Percentiles rank a stretch among this genome's conserved stretches.
Conservation (phyloP, 768 basidiomycete species). For the Hericium alpestre region DNA sequence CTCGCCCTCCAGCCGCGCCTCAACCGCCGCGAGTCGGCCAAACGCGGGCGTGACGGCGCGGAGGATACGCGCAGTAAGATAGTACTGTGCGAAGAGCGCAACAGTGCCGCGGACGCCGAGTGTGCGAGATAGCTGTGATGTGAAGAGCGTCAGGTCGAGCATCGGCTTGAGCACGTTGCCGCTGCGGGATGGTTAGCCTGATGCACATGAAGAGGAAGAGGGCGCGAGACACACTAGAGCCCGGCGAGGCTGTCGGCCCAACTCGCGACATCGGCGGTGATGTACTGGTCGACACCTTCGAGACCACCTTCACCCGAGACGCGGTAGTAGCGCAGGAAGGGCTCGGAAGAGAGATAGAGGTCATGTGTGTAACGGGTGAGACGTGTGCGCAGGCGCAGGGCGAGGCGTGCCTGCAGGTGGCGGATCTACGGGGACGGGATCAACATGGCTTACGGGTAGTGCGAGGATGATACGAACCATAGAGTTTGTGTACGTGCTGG, state of each 20-base stretch:
- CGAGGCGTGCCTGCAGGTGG: slow-evolving; percentile 78
- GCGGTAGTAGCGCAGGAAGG: slow-evolving; percentile 62
- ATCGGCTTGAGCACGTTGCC: slow-evolving; percentile 91
- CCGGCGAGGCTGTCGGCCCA: slow-evolving; percentile 82
- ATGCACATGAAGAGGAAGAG: neutral
- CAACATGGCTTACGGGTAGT: neutral
- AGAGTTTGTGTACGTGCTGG: slow-evolving; percentile 91
- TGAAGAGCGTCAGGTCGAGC: slow-evolving; percentile 85
- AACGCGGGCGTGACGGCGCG: slow-evolving; percentile 86
- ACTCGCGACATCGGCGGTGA: slow-evolving; percentile 87
- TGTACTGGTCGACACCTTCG: slow-evolving; percentile 82
- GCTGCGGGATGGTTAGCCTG: slow-evolving; percentile 28
- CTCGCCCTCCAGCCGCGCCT: slow-evolving; percentile 84
- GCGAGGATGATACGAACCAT: slow-evolving; percentile 44
- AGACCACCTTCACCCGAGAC: slow-evolving; percentile 23
- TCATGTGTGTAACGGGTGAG: slow-evolving; percentile 88
- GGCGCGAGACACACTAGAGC: slow-evolving; percentile 65
- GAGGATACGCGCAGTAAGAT: slow-evolving; percentile 71
- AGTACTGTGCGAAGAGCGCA: slow-evolving; percentile 75
- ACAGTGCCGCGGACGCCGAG: slow-evolving; percentile 79
- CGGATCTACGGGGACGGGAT: slow-evolving; percentile 46
- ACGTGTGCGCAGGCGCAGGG: slow-evolving; percentile 73
- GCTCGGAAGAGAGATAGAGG: slow-evolving; percentile 73
- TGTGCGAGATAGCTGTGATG: slow-evolving; percentile 78
- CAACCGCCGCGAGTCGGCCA: slow-evolving; percentile 77